Base-by-base conservation (phyloP, 75 land plant genomes). In the Ceratopteris richardii region DNA sequence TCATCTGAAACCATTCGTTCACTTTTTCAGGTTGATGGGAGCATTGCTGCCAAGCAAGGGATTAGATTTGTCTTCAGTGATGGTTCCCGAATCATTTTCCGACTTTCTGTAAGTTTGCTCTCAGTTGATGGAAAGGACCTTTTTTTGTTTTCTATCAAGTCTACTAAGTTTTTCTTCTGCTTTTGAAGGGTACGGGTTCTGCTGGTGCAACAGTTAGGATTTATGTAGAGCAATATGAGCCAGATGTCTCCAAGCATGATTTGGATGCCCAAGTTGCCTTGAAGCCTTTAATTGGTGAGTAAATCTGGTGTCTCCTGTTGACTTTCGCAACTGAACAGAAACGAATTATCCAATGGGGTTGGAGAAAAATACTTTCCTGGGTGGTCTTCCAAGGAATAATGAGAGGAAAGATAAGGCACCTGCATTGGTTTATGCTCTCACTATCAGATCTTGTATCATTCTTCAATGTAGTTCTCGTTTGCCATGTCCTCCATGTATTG, bases 71-170 rank as follows among this genome's bases (percentile, higher is more conserved):
- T 92, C 40, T 92, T 92, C 56, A 78, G 75, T 11, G 97, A 92
- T 69, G 97, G 97, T 41, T 88, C 97, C 56, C 80, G 97, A 62
- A 81, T 91, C 52, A 85, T 92, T 63, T 88, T 72, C 46, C 88
- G 97, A 7, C 66, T 91, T 60, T 91, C 97, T 12, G 94, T 88
- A 74, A 40, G 84, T 54, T 23, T 42, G 31, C 26, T 2, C 63
- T 25, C n/a, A n/a, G n/a, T n/a, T n/a, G n/a, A n/a, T n/a, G n/a
- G n/a, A n/a, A n/a, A n/a, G n/a, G n/a, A n/a, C n/a, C n/a, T n/a
- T n/a, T n/a, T n/a, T n/a, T n/a, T n/a, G n/a, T n/a, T n/a, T n/a
- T n/a, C n/a, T n/a, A n/a, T n/a, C n/a, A n/a, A n/a, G n/a, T n/a
- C n/a, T 46, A 46, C 14, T 46, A n/a, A 46, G 4, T 46, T 17